Base-by-base conservation (phyloP, 1,284 basidiomycete genomes). In the Austropuccinia psidii region DNA sequence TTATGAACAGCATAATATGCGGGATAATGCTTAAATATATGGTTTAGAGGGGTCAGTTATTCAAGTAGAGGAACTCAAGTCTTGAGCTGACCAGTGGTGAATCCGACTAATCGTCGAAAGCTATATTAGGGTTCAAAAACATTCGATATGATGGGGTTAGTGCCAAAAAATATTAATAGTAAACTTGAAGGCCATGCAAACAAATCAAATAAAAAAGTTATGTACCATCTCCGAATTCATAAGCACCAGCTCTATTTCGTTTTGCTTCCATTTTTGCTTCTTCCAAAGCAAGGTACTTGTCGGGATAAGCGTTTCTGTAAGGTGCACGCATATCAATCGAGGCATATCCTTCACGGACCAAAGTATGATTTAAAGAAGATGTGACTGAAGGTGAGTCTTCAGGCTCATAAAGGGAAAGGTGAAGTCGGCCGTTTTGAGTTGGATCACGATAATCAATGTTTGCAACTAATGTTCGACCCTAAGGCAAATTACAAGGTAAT, bases 351-450 rank as follows among this genome's bases (percentile, higher is more conserved):
- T 73, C 70, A 13, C 58, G 70, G 24, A 73, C 70, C 6, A 73
- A 52, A 29, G 47, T 58, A 29, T 64, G 49, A 47, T 73, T 73
- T 31, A 73, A 49, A 52, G 70, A 73, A 17, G 70, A 62, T 21
- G 49, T 82, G 9, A 85, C 84, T 11, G 85, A 84, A 11, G 84
- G 83, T 4, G 90, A 87, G 81, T 93, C 89, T 37, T 84, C 81
- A 0, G 92, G 89, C 79, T 95, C 91, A 76, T 94, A 92, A 55
- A 95, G 85, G 39, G 93, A 89, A 66, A 95, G 85, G 80, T 95
- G 93, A 19, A 92, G 83, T 2, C 88, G 79, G 45, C 85, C 80
- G 52, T 89, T 89, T 27, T 76, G 62, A 33, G 75, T 31, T 4
- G 70, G 70, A 79, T 95, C 93, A 78, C 84, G 87, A 79, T 89